Conservation (phyloP, 805 yeast genomes). For the Candida mattraensis region DNA sequence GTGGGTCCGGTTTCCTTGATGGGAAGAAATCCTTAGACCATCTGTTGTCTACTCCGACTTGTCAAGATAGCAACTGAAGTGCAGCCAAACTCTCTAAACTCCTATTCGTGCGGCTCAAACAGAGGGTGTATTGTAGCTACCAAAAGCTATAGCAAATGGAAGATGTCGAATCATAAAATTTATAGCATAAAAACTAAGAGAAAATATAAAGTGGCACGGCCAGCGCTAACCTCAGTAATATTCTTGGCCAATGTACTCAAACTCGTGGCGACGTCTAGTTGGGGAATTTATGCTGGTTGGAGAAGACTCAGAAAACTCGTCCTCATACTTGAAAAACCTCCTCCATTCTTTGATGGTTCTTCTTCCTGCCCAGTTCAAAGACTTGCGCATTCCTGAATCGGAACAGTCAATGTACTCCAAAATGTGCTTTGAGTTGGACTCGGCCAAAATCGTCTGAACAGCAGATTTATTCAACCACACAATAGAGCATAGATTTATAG, state of each 20-base stretch:
- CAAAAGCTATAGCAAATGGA: no score
- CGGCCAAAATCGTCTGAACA: conserved; percentile 18
- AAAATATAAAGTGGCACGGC: no score
- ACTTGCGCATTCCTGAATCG: conserved; percentile 50
- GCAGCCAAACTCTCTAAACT: no score
- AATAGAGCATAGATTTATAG: conserved; percentile 30
- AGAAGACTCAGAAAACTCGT: conserved; percentile 1
- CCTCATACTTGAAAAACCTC: conserved; percentile 16
- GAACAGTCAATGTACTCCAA: conserved; percentile 39
- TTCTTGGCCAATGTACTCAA: conserved; percentile 20
- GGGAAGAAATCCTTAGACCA: no score
- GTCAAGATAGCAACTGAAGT: no score
- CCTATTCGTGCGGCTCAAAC: no score
- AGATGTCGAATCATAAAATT: no score
- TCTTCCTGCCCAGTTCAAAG: conserved; percentile 45
- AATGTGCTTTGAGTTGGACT: conserved; percentile 15
- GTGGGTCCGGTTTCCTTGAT: no score
- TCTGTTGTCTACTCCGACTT: no score
- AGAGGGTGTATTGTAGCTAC: no score
- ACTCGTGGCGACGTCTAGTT: conserved; percentile 3
- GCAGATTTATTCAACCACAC: conserved; percentile 37
- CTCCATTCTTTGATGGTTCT: conserved; percentile 26
- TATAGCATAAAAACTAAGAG: no score
- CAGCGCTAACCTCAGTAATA: conserved; percentile 10
- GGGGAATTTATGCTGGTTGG: conserved; percentile 1